phyloP scores from a whole-genome alignment of 1,284 basidiomycete genomes.

The Neotropicomus parvogracilis region DNA sequence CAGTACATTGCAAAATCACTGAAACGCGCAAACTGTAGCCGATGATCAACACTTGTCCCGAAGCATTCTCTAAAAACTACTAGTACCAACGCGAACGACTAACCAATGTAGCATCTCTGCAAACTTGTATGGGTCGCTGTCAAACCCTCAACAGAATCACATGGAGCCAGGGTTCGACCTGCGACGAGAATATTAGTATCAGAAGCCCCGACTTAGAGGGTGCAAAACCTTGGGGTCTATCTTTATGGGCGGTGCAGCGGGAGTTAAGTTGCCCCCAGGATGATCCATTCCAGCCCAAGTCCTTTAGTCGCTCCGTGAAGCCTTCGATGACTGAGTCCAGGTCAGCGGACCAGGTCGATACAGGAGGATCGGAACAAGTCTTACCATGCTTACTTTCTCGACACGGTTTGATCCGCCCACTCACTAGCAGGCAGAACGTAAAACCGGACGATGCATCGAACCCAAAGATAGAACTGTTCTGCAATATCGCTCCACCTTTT shows the following conservation, averaged over 20 bases:
- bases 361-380: neutral
- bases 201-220: constrained; percentile 20
- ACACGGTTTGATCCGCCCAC: neutral
- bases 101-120: constrained; percentile 9
- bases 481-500: constrained; percentile 12
- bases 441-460: constrained; percentile 7
- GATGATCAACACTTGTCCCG: too few species aligned
- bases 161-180: neutral
- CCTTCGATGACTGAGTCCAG: constrained; percentile 12
- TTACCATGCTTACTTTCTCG: constrained; percentile 19
- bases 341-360: neutral
- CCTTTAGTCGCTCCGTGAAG: constrained; percentile 19
- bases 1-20: too few species aligned
- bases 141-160: neutral
- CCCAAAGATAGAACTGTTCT: constrained; percentile 17
- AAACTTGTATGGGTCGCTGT: constrained; percentile 20
- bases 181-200: constrained; percentile 4
- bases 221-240: constrained; percentile 13
- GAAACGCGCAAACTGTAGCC: too few species aligned
- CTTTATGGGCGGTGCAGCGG: too few species aligned
- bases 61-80: too few species aligned
- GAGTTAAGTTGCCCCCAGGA: too few species aligned
- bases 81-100: too few species aligned
- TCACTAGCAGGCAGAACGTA: constrained; percentile 13
- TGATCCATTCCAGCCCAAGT: constrained; percentile 12